These are phyloP conservation scores for Coelastrella sp. DNA, from an alignment of 139 green algal species.

Conservation along the genomic window DNA sequence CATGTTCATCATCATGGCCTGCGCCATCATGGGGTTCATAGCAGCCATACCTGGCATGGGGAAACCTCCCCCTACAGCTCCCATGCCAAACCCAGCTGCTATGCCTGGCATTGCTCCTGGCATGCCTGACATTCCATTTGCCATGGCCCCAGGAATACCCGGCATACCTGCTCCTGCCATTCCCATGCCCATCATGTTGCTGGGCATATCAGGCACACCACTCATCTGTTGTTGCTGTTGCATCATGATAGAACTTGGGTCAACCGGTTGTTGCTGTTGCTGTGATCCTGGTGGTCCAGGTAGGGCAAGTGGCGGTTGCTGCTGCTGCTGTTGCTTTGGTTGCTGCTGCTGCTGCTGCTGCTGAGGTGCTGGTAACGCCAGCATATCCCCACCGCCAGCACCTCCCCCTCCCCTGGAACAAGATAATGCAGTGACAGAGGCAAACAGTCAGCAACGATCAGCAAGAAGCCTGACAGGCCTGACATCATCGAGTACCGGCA, in stretches of 20 bases:
- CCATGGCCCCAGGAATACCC: not conserved
- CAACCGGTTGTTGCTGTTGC: slow-evolving; percentile 25
- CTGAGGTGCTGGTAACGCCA: slow-evolving; percentile 22
- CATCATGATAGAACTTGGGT: not conserved
- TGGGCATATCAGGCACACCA: not conserved
- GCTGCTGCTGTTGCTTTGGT: slow-evolving; percentile 23
- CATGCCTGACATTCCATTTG: not conserved
- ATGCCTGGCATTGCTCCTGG: not conserved
- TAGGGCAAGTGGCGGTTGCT: slow-evolving; percentile 1
- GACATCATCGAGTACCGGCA: too few relatives aligned
- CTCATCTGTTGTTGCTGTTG: slow-evolving; percentile 29
- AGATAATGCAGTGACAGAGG: not conserved
- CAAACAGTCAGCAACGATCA: not conserved
- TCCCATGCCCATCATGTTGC: slow-evolving; percentile 10
- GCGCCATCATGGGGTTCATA: slow-evolving; percentile 30
- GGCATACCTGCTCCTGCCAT: slow-evolving; percentile 8
- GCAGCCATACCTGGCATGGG: slow-evolving; percentile 27
- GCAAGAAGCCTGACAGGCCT: too few relatives aligned
- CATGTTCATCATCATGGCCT: slow-evolving; percentile 34
- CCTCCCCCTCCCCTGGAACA: not conserved
- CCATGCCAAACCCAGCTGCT: not conserved
- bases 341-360: slow-evolving; percentile 17
- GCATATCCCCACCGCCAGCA: not conserved
- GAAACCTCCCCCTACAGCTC: slow-evolving; percentile 1
- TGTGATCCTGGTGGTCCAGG: not conserved